Base-by-base conservation (phyloP, 139 green algal species). In the Eudorina sp. region DNA sequence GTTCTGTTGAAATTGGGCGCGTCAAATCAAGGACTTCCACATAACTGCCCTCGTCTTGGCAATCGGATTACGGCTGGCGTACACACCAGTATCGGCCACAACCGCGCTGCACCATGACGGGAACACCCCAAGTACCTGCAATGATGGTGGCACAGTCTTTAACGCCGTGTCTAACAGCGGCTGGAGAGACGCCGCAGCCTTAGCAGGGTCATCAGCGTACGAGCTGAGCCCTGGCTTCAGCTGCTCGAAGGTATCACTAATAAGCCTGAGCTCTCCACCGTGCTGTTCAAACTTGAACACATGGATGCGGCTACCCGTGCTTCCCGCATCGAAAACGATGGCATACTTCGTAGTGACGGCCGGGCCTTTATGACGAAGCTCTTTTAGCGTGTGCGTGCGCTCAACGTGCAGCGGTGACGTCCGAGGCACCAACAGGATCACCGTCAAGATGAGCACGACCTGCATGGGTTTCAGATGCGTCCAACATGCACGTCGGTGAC, bases 271-370 rank as follows among this genome's bases (percentile, higher is more conserved):
- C 25, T 88, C 34, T 7, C 90, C 92, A 2, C 53, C 64, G n/a
- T 27, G 13, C 41, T 86, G 18, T 43, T 94, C 79, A 88, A 99
- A 99, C 34, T 94, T 96, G 94, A 98, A 99, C 11, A 99, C 94
- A 89, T 99, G 98, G 45, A 99, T 93, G 21, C 98, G 92, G 91
- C 95, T 98, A 73, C 97, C 97, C 5, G 98, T 99, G 91, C 93
- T 98, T 40, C 98, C 98, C 23, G 98, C 98, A 68, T 99, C 98
- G 58, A 99, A 96, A 4, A 99, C 96, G 0, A 99, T 92, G 19
- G 96, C 96, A 76, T 96, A 99, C 53, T 73, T 81, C 18, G 78
- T 81, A 25, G 31, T 19, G 6, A 18, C 68, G 3, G 19, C 68
- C 3, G 80, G 60, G 25, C 78, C 75, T 5, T 19, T 45, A 51